Evolutionary conservation across 805 yeast genomes (phyloP).

Genomic region (Lipomyces sp.): DNA sequence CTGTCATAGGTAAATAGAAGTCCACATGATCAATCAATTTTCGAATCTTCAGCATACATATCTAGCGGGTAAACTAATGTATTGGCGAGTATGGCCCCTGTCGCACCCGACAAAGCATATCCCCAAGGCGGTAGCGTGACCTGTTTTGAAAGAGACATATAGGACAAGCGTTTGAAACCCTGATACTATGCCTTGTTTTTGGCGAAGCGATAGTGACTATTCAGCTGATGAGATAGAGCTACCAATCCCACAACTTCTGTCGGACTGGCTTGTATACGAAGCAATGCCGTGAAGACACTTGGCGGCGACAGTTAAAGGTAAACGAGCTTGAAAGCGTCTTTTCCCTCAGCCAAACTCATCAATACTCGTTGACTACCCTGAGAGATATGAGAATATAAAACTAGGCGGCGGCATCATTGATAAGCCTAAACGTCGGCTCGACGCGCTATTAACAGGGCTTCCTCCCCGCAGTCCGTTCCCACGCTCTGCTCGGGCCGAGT

Average conservation of each 20-base stretch:
- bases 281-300: neutral
- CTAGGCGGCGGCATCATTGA: no score
- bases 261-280: neutral
- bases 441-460: neutral
- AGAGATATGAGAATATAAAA: no score
- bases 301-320: no score
- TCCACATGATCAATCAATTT: neutral
- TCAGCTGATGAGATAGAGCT: neutral
- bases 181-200: neutral
- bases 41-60: conserved; percentile 45
- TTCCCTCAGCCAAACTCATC: no score
- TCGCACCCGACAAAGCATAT: conserved; percentile 79
- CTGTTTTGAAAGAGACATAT: conserved; percentile 30
- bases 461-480: neutral
- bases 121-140: conserved; percentile 60
- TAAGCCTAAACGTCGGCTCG: no score
- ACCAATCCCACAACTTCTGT: neutral
- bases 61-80: conserved; percentile 81
- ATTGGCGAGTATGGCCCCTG: conserved; percentile 81
- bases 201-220: neutral
- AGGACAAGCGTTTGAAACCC: neutral
- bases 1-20: neutral
- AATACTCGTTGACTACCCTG: no score
- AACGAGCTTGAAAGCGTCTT: no score
- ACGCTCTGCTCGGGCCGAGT: neutral